Evolutionary conservation across 306 rosid genomes (phyloP), one percentile per base, ranked within the genome.

Genomic region (Mucuna pruriens): DNA sequence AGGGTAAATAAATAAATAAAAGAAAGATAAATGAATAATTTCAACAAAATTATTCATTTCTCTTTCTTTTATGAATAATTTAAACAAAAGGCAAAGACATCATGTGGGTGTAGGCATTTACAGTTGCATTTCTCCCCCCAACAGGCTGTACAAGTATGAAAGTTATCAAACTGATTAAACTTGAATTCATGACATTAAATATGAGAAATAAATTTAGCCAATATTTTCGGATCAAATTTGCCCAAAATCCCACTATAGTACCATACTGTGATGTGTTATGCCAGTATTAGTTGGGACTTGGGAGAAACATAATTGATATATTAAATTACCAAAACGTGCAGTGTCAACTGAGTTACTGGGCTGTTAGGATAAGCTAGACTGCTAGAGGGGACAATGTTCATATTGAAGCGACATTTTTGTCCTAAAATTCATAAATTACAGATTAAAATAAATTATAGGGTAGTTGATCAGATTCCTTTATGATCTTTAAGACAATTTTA

Each of bases 381-480:
- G 78, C 77, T 84, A 45, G 78, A 60, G 85, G 80, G 81, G 85
- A 79, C 89, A 80, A 75, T 58, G 74, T 80, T 74, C 48, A 64
- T 23, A 65, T 81, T 78, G 75, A 80, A 81, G 81, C 76, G 79
- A 89, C 90, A 85, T 8, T 69, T 66, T 81, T 81, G 85, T 87
- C 89, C 84, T 84, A 62, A 85, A 76, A 77, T 80, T 62, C 58
- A 72, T 60, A 74, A 82, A 55, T 71, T 62, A 60, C 46, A 58
- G 67, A 48, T 58, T 42, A 51, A 73, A 9, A 60, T 75, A 58
- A 55, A 82, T 76, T 78, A 49, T 44, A 52, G 83, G 69, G 67
- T 83, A 71, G 88, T 89, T 80, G 87, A 80, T 89, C 75, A 75
- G 91, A 86, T 87, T 86, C 89, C 76, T 81, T 73, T 17, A 31